Conservation (phyloP, 495 filamentous ascomycete genomes). For the Penicillium simplicissimum region DNA sequence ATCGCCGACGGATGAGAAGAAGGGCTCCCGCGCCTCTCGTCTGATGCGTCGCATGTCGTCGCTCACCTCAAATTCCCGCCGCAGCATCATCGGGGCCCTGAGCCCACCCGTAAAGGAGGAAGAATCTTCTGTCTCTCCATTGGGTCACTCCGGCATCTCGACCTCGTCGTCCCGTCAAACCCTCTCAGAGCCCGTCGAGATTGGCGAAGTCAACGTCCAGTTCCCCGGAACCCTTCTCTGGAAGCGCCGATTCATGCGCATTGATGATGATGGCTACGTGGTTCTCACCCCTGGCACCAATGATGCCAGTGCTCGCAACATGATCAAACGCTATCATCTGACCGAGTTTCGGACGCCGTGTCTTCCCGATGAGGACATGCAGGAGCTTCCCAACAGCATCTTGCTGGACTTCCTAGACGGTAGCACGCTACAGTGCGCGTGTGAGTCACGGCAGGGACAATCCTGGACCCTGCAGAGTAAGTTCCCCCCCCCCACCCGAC, state of each 20-base stretch:
- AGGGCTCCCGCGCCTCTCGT: constrained; percentile 65
- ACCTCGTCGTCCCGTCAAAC: constrained; percentile 30
- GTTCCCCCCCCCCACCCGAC: constrained; percentile 21
- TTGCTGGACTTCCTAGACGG: constrained; percentile 81
- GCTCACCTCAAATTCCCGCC: constrained; percentile 61
- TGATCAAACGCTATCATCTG: constrained; percentile 75
- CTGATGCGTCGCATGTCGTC: constrained; percentile 81
- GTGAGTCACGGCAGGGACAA: constrained; percentile 76
- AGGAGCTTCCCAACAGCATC: constrained; percentile 87
- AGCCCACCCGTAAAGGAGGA: constrained; percentile 63
- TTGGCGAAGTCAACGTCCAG: constrained; percentile 91
- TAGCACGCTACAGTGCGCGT: constrained; percentile 82
- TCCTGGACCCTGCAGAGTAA: constrained; percentile 65
- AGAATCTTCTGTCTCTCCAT: constrained; percentile 36
- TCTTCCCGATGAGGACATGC: constrained; percentile 80
- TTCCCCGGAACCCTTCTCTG: constrained; percentile 91
- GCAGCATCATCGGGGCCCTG: constrained; percentile 57
- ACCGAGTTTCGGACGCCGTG: constrained; percentile 76
- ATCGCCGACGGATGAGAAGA: constrained; percentile 63
- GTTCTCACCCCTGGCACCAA: constrained; percentile 62
- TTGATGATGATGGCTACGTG: constrained; percentile 76
- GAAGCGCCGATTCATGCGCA: constrained; percentile 81
- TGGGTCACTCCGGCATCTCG: constrained; percentile 39
- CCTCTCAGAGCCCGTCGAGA: constrained; percentile 50
- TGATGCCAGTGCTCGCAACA: constrained; percentile 48